phyloP scores from a whole-genome alignment of 208 protist species.

The Crithidia thermophila region DNA sequence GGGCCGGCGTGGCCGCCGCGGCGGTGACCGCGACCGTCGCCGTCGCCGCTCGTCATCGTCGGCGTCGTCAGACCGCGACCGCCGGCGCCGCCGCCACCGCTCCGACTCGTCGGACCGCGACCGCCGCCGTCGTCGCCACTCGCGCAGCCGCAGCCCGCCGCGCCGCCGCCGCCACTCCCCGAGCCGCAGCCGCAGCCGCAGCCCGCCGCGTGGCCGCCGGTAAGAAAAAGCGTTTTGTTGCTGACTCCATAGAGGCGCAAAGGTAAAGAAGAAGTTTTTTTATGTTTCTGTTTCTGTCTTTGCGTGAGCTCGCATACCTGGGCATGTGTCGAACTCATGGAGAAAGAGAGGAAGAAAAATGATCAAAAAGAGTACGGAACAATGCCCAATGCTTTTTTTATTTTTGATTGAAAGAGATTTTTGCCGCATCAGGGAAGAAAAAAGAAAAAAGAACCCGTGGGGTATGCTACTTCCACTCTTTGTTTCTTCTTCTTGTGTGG shows the following conservation, averaged over 20 bases:
- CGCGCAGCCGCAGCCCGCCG: conserved; percentile 39
- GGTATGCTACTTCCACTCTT: no score
- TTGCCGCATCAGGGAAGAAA: no score
- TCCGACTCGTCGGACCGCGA: conserved; percentile 20
- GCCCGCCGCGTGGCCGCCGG: conserved; percentile 21
- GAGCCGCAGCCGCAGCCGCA: conserved; percentile 42
- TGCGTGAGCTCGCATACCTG: no score
- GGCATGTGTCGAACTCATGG: no score
- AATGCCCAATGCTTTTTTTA: no score
- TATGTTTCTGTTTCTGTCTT: neutral
- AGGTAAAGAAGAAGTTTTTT: conserved; percentile 3
- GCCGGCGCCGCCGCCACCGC: conserved; percentile 35
- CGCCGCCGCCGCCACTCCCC: conserved; percentile 36
- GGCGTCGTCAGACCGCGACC: conserved; percentile 18
- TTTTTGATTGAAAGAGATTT: no score
- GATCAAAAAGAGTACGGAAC: no score
- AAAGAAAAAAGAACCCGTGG: no score
- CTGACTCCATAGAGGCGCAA: conserved; percentile 1
- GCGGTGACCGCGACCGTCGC: conserved; percentile 38
- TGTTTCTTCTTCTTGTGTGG: conserved; percentile 2
- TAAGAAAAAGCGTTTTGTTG: neutral
- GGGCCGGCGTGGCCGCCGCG: conserved; percentile 22
- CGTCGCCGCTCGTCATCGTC: conserved; percentile 25
- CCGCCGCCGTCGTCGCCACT: conserved; percentile 40
- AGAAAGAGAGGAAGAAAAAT: no score